A percentile compares a stretch with the other conserved stretches of the same genome.
Conservation (phyloP, 164 flowering plant genomes). For the Aristolochia californica region DNA sequence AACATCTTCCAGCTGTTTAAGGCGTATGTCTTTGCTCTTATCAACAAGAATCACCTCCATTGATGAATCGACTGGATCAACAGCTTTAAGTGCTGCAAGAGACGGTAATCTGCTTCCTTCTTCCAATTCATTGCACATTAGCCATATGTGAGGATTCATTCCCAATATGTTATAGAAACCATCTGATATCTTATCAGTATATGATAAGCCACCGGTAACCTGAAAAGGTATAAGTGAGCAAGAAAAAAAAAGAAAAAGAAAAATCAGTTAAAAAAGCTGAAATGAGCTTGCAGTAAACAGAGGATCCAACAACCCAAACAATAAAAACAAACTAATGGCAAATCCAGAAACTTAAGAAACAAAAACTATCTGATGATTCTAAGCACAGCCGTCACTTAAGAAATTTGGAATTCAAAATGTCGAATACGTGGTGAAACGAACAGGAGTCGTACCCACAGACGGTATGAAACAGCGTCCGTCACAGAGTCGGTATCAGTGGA, state of each 20-base stretch:
- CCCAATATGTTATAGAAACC: slow-evolving; percentile 92
- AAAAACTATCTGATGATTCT: no score
- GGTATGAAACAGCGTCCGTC: slow-evolving; percentile 51
- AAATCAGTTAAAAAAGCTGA: not conserved
- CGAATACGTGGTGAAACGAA: not conserved
- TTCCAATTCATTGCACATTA: slow-evolving; percentile 76
- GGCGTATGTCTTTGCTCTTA: slow-evolving; percentile 53
- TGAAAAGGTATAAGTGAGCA: slow-evolving; percentile 16
- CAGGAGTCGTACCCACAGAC: slow-evolving; percentile 63
- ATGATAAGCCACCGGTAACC: slow-evolving; percentile 88
- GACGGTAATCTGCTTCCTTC: slow-evolving; percentile 70
- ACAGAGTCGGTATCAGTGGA: slow-evolving; percentile 40
- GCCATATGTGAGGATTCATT: slow-evolving; percentile 88
- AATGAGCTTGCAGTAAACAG: not conserved
- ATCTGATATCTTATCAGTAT: slow-evolving; percentile 79
- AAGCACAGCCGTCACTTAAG: no score
- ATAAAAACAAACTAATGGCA: no score
- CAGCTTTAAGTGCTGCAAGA: slow-evolving; percentile 47
- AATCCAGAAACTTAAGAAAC: no score
- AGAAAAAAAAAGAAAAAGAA: no score
- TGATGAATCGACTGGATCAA: slow-evolving; percentile 50
- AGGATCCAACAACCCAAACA: not conserved
- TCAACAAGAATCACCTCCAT: slow-evolving; percentile 89
- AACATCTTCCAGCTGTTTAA: slow-evolving; percentile 70
- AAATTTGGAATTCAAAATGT: not conserved